Conservation (phyloP, 805 yeast species). For the Zygoascus bituminiphila region DNA sequence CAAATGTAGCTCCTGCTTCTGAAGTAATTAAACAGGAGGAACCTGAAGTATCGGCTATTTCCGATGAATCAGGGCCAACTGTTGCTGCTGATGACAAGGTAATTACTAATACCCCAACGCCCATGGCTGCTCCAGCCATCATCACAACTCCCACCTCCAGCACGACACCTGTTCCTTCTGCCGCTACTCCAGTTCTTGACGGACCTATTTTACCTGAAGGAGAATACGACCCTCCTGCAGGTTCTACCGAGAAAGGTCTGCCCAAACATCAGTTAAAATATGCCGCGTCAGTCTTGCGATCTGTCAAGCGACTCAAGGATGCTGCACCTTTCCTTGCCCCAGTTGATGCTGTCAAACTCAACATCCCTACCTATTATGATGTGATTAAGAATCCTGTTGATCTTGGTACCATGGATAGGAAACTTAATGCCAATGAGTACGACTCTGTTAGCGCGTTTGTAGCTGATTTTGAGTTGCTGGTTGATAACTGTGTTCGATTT, state of each 20-base stretch:
- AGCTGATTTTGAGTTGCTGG: conserved; percentile 78
- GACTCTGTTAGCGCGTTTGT: conserved; percentile 58
- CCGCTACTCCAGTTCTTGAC: neutral
- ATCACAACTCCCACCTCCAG: conserved; percentile 1
- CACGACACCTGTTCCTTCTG: conserved; percentile 2
- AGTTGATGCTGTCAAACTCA: conserved; percentile 79
- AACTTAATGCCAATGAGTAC: conserved; percentile 62
- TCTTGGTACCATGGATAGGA: conserved; percentile 79
- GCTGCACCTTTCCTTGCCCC: conserved; percentile 86
- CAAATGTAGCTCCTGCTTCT: neutral
- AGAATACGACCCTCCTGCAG: conserved; percentile 11
- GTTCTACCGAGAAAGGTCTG: conserved; percentile 17
- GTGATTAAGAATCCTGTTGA: conserved; percentile 88
- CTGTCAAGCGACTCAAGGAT: conserved; percentile 83
- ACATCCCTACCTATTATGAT: conserved; percentile 85
- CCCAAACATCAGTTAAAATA: conserved; percentile 70
- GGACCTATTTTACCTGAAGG: neutral
- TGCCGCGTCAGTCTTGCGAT: conserved; percentile 69
- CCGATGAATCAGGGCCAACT: neutral
- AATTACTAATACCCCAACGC: neutral
- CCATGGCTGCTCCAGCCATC: conserved; percentile 2
- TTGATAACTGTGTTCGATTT: conserved; percentile 69
- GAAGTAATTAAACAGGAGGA: neutral
- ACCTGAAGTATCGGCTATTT: neutral
- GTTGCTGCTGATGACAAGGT: neutral